These are phyloP conservation scores for Russula emetica DNA, from an alignment of 768 basidiomycete genomes.

Conservation along the genomic window DNA sequence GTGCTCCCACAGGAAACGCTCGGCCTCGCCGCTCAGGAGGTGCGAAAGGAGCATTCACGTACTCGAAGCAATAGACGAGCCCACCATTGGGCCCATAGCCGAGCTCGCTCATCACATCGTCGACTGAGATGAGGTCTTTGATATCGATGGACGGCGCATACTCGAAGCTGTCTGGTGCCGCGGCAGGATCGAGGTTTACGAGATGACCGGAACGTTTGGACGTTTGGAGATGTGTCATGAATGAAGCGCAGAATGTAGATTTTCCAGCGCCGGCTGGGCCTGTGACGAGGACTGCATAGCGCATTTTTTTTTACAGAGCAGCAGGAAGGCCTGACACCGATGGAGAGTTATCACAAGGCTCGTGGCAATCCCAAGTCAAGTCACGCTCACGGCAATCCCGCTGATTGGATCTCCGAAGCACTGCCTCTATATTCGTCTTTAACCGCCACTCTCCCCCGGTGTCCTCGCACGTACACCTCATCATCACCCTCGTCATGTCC, in stretches of 20 bases:
- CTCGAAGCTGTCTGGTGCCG: conserved; percentile 80
- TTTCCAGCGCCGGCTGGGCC: conserved; percentile 99
- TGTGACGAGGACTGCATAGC: conserved; percentile 82
- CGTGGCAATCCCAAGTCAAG: background rate
- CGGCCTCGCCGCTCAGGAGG: background rate
- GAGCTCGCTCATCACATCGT: conserved; percentile 95
- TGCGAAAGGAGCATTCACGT: conserved; percentile 50
- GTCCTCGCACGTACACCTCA: conserved; percentile 7
- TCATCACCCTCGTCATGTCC: conserved; percentile 19
- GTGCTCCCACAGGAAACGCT: conserved; percentile 8
- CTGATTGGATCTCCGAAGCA: conserved; percentile 21
- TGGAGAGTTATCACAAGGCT: background rate
- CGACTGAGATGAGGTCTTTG: conserved; percentile 81
- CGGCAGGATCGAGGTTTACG: conserved; percentile 97
- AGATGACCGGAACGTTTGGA: conserved; percentile 84
- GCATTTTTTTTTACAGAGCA: conserved; percentile 45
- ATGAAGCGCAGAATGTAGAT: conserved; percentile 85
- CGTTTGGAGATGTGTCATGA: conserved; percentile 83
- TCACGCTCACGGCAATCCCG: conserved; percentile 1
- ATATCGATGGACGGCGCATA: conserved; percentile 93
- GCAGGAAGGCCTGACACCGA: background rate
- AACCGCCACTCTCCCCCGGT: background rate
- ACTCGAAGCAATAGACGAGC: conserved; percentile 98
- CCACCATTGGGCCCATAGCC: conserved; percentile 97
- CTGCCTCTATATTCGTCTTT: background rate